Evolutionary conservation across 495 filamentous ascomycete species (phyloP), one percentile per base, ranked within the genome.

Genomic region (Massariosphaeria phaeospora): DNA sequence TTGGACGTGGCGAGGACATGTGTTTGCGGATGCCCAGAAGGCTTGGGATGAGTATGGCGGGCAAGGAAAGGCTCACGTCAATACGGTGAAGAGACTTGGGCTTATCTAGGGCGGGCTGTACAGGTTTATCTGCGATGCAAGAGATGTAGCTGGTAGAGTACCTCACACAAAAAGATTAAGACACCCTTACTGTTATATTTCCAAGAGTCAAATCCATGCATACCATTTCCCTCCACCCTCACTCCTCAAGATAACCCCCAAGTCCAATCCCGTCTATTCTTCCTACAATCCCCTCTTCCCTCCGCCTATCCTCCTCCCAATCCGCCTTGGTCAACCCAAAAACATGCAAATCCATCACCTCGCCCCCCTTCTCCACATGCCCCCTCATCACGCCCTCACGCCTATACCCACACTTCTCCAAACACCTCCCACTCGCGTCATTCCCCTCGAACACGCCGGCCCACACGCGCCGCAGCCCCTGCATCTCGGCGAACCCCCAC

Each of bases 371-470:
- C 27, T 51, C 38, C 23, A 66, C 52, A 47, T 59, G 55, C 31
- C 55, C 49, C 33, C 46, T 64, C 44, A 62, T 38, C 27, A 48
- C 27, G 2, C 65, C 68, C 39, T 71, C 68, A 11, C 25, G 29
- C 48, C 23, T 27, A 57, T 64, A 69, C 21, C 69, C 69, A 51
- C 55, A 61, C 51, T 55, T 63, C 48, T 61, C 39, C 39, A 69
- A 49, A 3, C 49, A 30, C 42, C 44, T 46, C 42, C 48, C 36
- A 56, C 69, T 71, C 1, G 44, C 64, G 21, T 17, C 40, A 61
- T 71, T 69, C 11, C 33, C 53, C n/a, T 33, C 47, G 35, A 25
- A 50, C 13, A 64, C 55, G 27, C 55, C 47, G 9, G 52, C 66
- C 25, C 52, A 59, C 23, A 69, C 10, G 17, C 61, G 26, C 31